Evolutionary conservation across 176 grass and related monocot species (phyloP).

Genomic region (Musa itinerans): DNA sequence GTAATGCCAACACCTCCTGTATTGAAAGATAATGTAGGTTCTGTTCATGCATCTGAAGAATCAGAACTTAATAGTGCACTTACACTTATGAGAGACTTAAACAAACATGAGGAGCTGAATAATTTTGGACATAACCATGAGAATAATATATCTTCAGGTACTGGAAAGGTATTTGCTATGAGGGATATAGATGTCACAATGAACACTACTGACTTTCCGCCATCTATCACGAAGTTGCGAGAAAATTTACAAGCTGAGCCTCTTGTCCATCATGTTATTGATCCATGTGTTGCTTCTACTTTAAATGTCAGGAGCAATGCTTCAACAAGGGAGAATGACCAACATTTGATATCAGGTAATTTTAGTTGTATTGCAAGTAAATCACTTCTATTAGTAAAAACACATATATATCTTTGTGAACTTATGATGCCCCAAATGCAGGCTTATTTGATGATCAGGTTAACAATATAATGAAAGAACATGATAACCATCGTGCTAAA

Average conservation of each 20-base stretch:
- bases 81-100: not conserved
- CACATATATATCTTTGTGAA: not conserved
- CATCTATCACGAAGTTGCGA: not conserved
- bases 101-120: not conserved
- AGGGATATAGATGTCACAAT: not conserved
- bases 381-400: not conserved
- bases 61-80: not conserved
- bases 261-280: not conserved
- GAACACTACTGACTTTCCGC: not conserved
- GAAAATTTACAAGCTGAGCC: not conserved
- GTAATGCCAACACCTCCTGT: not conserved
- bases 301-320: not conserved
- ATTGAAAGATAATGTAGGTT: not conserved
- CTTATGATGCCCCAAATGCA: not conserved
- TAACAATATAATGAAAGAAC: not conserved
- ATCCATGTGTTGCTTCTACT: not conserved
- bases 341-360: not conserved
- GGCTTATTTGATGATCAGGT: not conserved
- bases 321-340: not conserved
- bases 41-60: not conserved
- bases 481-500: not conserved
- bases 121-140: not conserved
- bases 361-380: not conserved
- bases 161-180: not conserved
- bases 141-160: not conserved